A percentile compares a stretch with the other conserved stretches of the same genome.
Conservation (phyloP, 352 stramenopile species). For the Pythium vanterpoolii region DNA sequence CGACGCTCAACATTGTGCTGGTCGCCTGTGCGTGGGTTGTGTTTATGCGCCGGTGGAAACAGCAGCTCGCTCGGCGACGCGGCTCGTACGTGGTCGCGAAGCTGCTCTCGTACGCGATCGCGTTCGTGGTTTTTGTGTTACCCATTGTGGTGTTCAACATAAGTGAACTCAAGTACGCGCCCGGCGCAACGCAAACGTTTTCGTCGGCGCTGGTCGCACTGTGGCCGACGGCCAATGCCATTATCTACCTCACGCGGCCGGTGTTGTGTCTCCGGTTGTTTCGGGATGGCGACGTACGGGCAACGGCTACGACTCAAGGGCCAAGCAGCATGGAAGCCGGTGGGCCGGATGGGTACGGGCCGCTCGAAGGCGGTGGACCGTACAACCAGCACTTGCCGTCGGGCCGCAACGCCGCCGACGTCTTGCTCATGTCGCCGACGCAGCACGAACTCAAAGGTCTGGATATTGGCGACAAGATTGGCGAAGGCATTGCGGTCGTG, state of each 20-base stretch:
- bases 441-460: slow-evolving; percentile 77
- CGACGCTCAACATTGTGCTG: slow-evolving; percentile 48
- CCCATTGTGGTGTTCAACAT: slow-evolving; percentile 69
- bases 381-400: slow-evolving; percentile 23
- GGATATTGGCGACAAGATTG: slow-evolving; percentile 82
- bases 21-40: slow-evolving; percentile 57
- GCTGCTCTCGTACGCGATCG: slow-evolving; percentile 71
- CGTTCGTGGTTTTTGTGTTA: slow-evolving; percentile 71
- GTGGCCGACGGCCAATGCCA: slow-evolving; percentile 75
- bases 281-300: slow-evolving; percentile 15
- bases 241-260: slow-evolving; percentile 72
- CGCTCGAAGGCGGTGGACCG: not conserved
- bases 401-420: not conserved
- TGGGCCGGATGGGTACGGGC: not conserved
- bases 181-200: slow-evolving; percentile 13
- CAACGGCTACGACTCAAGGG: not conserved
- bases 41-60: slow-evolving; percentile 51
- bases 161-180: slow-evolving; percentile 36
- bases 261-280: slow-evolving; percentile 59
- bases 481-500: slow-evolving; percentile 86
- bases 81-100: slow-evolving; percentile 74
- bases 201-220: slow-evolving; percentile 58
- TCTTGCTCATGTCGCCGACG: slow-evolving; percentile 29
- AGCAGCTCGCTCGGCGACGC: slow-evolving; percentile 28
- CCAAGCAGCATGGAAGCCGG: slow-evolving; percentile 10